Base-by-base conservation (phyloP, 1,139 yeast species). In the Blastobotrys elegans region DNA sequence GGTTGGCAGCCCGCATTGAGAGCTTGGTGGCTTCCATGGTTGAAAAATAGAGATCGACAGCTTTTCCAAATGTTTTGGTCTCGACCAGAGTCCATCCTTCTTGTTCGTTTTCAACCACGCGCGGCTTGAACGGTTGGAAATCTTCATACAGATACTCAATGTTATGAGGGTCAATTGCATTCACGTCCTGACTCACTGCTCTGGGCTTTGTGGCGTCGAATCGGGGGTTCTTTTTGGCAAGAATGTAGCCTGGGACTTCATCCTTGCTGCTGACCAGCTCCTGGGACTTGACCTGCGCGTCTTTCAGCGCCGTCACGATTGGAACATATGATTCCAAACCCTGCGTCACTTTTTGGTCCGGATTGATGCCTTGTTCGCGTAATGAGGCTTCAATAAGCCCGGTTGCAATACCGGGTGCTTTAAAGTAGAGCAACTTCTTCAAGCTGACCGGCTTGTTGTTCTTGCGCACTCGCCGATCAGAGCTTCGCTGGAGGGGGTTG, bases 31-130 rank as follows among this genome's bases (percentile, higher is more conserved):
- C 82, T 59, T 90, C 96, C 16, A 89, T 71, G 0, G 94, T 82
- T 0, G 96, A 87, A 63, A 86, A 92, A 62, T 85, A 92, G 42
- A 72, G 73, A 64, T 92, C 98, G 22, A 90, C 73, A 0, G 97
- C 84, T 50, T 77, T 76, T 60, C 87, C 89, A 63, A 88, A 92
- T 0, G 95, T 90, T 8, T 65, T 58, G 8, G 52, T 31, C 40
- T 53, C 54, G 18, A 57, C 44, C 2, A 51, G 16, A 33, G 55
- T 53, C 40, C 44, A 41, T 8, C 46, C 53, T 1, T 47, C 47
- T n/a, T 40, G 38, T 74, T 65, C 45, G 67, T 67, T 38, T 14
- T 44, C 47, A 5, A 59, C 55, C 5, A 53, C 40, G 10, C 66
- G 61, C 0, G 96, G 96, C 46, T 72, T 64, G 63, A 83, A 89